Evolutionary conservation across 192 early-diverging fungal species (phyloP).

Genomic region (Entomortierella parvispora): DNA sequence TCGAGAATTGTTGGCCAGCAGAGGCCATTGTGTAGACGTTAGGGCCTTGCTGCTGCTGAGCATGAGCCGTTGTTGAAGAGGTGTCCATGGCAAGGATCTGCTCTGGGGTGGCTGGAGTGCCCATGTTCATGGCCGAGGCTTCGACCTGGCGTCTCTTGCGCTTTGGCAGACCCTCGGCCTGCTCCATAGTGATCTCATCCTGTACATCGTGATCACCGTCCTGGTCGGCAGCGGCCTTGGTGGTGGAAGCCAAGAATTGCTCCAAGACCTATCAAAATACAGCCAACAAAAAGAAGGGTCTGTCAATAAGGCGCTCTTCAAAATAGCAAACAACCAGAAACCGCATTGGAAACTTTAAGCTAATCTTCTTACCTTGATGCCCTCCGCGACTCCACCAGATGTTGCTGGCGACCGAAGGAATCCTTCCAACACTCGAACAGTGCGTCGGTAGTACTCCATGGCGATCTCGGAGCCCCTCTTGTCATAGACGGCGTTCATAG

Average conservation of each 20-base stretch:
- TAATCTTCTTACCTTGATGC: conserved; percentile 39
- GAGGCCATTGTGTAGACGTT: not conserved
- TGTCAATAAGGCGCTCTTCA: not conserved
- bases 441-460: conserved; percentile 44
- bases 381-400: conserved; percentile 44
- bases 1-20: not conserved
- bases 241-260: conserved; percentile 41
- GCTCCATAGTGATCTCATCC: conserved; percentile 8
- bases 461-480: conserved; percentile 40
- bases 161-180: not conserved
- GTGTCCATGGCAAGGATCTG: no score
- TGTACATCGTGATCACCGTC: conserved; percentile 6
- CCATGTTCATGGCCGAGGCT: not conserved
- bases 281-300: not conserved
- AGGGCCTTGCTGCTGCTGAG: not conserved
- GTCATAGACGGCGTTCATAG: conserved; percentile 45
- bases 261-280: conserved; percentile 34
- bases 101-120: conserved; percentile 4
- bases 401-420: conserved; percentile 17
- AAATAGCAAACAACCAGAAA: not conserved
- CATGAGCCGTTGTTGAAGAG: not conserved
- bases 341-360: not conserved
- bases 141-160: conserved; percentile 41
- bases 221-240: conserved; percentile 41
- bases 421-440: conserved; percentile 20